Percentiles rank a stretch among this genome's conserved stretches.
Conservation (phyloP, 2,329 filamentous ascomycete genomes). For the Onygenales sp. region DNA sequence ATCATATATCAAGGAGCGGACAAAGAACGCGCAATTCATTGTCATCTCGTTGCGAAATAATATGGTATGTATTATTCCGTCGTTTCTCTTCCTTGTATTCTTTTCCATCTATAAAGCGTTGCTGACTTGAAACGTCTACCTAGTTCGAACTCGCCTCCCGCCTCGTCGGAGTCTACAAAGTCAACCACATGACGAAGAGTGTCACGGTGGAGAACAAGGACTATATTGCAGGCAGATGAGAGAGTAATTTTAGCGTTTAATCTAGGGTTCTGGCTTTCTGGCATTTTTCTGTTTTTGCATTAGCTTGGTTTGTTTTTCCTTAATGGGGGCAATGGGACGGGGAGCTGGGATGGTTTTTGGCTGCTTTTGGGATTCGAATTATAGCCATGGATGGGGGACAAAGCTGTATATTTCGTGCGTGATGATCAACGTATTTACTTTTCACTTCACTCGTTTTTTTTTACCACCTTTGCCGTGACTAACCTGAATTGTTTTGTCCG, state of each 20-base stretch:
- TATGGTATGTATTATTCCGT: conserved; percentile 48
- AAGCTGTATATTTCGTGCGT: background rate
- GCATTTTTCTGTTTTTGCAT: background rate
- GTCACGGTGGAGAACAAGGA: conserved; percentile 80
- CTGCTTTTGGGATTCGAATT: background rate
- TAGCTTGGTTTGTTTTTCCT: background rate
- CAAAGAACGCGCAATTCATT: conserved; percentile 98
- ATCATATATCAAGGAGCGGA: conserved; percentile 97
- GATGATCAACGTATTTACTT: background rate
- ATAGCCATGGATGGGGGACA: background rate
- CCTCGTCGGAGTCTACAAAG: conserved; percentile 96
- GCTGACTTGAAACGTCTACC: background rate
- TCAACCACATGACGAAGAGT: conserved; percentile 96
- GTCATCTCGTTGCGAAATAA: conserved; percentile 97
- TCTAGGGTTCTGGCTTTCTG: background rate
- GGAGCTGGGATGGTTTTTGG: background rate
- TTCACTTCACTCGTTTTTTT: no score
- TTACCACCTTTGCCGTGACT: no score
- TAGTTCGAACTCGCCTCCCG: conserved; percentile 88
- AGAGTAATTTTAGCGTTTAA: background rate
- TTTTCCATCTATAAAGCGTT: background rate
- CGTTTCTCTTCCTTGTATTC: background rate
- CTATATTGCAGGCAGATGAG: conserved; percentile 45
- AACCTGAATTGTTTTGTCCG: no score
- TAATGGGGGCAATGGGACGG: background rate